phyloP scores from a whole-genome alignment of 169 alveolate species.

The Plasmodium coatneyi region DNA sequence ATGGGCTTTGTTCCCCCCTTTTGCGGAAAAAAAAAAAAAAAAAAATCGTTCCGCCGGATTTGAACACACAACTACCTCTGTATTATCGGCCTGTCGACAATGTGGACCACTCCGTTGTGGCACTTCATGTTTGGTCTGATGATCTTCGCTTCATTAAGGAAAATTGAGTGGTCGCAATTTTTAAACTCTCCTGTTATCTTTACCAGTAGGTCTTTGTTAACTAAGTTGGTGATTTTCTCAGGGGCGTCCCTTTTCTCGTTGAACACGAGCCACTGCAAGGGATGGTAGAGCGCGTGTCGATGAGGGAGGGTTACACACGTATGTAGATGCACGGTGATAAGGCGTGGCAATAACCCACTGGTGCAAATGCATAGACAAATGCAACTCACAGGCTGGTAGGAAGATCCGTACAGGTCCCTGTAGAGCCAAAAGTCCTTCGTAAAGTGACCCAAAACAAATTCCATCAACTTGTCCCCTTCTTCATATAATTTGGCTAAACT shows the following conservation, averaged over 20 bases:
- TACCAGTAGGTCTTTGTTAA: constrained; percentile 74
- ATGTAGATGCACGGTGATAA: not conserved
- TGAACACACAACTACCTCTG: not conserved
- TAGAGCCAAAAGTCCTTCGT: constrained; percentile 81
- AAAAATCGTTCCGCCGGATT: not conserved
- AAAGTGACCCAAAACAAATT: constrained; percentile 82
- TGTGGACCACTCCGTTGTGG: constrained; percentile 85
- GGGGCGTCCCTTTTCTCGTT: constrained; percentile 83
- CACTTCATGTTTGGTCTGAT: constrained; percentile 85
- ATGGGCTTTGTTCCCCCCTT: not conserved
- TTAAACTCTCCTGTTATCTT: constrained; percentile 78
- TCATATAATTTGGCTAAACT: constrained; percentile 53
- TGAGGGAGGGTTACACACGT: no score
- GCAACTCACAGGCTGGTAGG: constrained; percentile 79
- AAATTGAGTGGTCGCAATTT: constrained; percentile 75
- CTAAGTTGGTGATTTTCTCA: constrained; percentile 53
- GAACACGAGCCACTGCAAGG: constrained; percentile 79
- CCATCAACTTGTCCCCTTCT: constrained; percentile 68
- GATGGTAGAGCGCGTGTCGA: not conserved
- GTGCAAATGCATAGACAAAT: not conserved
- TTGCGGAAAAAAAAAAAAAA: not conserved
- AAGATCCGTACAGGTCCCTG: constrained; percentile 84
- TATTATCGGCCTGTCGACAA: constrained; percentile 81
- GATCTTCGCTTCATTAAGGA: constrained; percentile 78
- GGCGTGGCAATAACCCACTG: not conserved